phyloP scores from a whole-genome alignment of 768 basidiomycete genomes.

The Baorangia bicolor region DNA sequence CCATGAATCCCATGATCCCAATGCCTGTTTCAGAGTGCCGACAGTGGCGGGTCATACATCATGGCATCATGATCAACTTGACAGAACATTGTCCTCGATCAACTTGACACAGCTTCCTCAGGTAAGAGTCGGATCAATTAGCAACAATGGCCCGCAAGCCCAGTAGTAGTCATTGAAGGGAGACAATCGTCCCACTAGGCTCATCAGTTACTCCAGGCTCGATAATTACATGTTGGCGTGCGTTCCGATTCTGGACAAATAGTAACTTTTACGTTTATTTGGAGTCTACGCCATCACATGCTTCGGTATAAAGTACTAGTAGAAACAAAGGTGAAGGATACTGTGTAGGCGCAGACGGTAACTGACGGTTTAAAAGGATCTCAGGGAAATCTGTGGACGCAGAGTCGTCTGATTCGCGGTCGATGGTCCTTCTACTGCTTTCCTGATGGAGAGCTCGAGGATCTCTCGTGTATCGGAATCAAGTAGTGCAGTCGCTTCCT shows the following conservation, averaged over 20 bases:
- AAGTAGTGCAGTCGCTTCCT: conserved; percentile 74
- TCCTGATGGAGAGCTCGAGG: conserved; percentile 77
- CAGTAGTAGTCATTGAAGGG: neutral
- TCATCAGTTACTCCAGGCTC: neutral
- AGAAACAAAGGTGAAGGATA: neutral
- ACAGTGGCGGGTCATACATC: no score
- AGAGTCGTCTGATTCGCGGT: conserved; percentile 35
- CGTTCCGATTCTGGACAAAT: neutral
- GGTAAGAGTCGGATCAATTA: neutral
- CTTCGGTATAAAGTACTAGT: conserved; percentile 2
- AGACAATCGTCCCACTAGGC: neutral
- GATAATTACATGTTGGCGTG: neutral
- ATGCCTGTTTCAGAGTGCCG: no score
- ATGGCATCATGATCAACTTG: no score
- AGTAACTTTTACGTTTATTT: neutral
- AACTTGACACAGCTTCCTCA: no score
- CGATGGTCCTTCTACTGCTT: conserved; percentile 57
- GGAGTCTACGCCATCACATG: neutral
- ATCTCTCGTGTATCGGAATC: conserved; percentile 54
- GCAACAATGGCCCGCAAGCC: no score
- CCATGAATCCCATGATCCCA: no score
- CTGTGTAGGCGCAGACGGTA: neutral
- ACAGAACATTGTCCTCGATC: no score
- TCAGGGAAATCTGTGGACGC: conserved; percentile 78
- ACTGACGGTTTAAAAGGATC: conserved; percentile 51